Base-by-base conservation (phyloP, 2,329 filamentous ascomycete species). In the Fusarium azukiicola region DNA sequence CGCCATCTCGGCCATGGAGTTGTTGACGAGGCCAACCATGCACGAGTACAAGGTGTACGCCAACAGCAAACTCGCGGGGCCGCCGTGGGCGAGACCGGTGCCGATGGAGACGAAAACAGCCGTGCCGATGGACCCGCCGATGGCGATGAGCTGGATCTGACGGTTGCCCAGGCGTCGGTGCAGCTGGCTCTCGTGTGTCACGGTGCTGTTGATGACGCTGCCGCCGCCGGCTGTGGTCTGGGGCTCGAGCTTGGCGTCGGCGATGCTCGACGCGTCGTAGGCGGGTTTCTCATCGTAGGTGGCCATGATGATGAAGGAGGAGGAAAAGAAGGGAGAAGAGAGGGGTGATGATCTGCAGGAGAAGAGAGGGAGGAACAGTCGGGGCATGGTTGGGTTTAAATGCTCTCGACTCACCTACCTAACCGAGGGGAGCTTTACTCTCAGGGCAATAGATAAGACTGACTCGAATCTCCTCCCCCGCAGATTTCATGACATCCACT, bases 71-170 rank as follows among this genome's bases (percentile, higher is more conserved):
- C 71, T 72, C 32, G 42, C 64, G 5, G 64, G 71, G 3, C 71
- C 71, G 16, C 71, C 52, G 19, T 50, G 63, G 44, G 64, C 64
- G 6, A 72, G 44, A 14, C 64, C 71, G 5, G 64, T 69, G 6
- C 71, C 71, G 71, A 72, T 72, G 10, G 71, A 61, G 23, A 72
- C 71, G 14, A 72, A 72, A 63, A 58, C 50, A 21, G 50, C 70
- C 21, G 50, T 68, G 5, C 70, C 70, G n/a, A 72, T 58, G 27
- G 69, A 71, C 12, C 69, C 69, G 8, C 69, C 69, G 27, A 71
- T 71, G 69, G 69, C 69, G 40, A 71, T 71, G 27, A 71, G 69
- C 10, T 71, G 69, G 21, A 71, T 71, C 40, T 71, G 69, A 9
- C 69, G 69, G 69, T 71, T 71, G 9, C 69, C 69, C 17, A 71